Evolutionary conservation across 805 yeast genomes (phyloP), one percentile per base, ranked within the genome.

Genomic region (Vanderwaltozyma polyspora): DNA sequence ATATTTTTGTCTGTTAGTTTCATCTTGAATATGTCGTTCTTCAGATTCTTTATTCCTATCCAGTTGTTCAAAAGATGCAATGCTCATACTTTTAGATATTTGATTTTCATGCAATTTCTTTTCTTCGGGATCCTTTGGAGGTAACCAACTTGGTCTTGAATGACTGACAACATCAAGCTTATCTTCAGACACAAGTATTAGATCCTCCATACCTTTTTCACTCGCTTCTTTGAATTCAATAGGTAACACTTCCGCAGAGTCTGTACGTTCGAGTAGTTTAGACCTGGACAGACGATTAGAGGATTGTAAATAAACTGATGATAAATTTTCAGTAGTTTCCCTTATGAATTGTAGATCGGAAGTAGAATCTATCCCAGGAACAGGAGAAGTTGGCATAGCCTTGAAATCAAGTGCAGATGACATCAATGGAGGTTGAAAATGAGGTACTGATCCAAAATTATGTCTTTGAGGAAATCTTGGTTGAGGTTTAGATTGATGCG

Each of bases 71-170:
- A 52, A 36, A 6, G 55, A 48, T 10, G 55, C 53, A 40, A 46
- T 43, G 32, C 55, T 49, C 16, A 53, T 43, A 10, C 49, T 51
- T 35, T 58, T 62, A 32, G 64, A 57, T 37, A 76, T 66, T 44
- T 75, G 74, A 28, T 57, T 60, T 43, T 73, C 74, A 46, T 78
- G 85, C 38, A 63, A 65, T 24, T 60, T 51, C 23, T 65, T 65
- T 45, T 79, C 86, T 6, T 46, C 49, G 6, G 56, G 44, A 25
- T 63, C 60, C 46, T 78, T 78, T 4, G 84, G 85, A 4, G 86
- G 86, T 29, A 77, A 54, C 70, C 82, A 75, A 30, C 72, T 68
- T 3, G 87, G 87, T 44, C 87, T 64, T 1, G 84, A 69, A 29
- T 72, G 74, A 33, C 78, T 68, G 25, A 78, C 55, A 9, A 59